Percentiles rank a stretch among this genome's conserved stretches.
phyloP scores from a whole-genome alignment of 83 land plant species.

The Isoetes engelmannii region DNA sequence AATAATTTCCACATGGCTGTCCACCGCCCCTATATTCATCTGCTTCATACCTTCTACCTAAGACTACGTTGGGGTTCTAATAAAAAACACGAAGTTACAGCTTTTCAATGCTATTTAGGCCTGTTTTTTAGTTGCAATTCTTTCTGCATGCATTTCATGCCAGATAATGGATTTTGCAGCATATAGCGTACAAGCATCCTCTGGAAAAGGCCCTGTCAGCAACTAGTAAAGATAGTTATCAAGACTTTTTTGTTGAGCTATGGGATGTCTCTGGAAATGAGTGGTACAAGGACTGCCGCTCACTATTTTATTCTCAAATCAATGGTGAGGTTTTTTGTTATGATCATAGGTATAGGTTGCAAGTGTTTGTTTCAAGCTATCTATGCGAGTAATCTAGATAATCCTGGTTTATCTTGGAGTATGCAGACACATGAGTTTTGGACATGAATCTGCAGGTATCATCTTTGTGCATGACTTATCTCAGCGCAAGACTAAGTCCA shows the following conservation, averaged over 20 bases:
- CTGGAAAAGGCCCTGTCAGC: slow-evolving; percentile 50
- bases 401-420: neutral
- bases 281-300: slow-evolving; percentile 67
- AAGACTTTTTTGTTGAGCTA: slow-evolving; percentile 80
- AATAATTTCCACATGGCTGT: neutral
- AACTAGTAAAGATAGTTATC: slow-evolving; percentile 38
- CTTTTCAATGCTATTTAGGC: neutral
- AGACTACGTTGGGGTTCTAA: neutral
- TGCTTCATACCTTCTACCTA: neutral
- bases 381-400: neutral
- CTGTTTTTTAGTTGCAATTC: neutral
- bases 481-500: slow-evolving; percentile 71
- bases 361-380: neutral
- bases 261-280: slow-evolving; percentile 92
- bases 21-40: neutral
- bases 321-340: slow-evolving; percentile 45
- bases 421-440: neutral
- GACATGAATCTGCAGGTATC: slow-evolving; percentile 43
- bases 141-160: neutral
- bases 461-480: slow-evolving; percentile 86
- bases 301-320: slow-evolving; percentile 73
- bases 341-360: neutral
- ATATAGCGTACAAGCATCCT: slow-evolving; percentile 46
- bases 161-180: slow-evolving; percentile 30
- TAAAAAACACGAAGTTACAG: neutral